Base-by-base conservation (phyloP, 108 stramenopile species). In the Mediolabrus comicus region DNA sequence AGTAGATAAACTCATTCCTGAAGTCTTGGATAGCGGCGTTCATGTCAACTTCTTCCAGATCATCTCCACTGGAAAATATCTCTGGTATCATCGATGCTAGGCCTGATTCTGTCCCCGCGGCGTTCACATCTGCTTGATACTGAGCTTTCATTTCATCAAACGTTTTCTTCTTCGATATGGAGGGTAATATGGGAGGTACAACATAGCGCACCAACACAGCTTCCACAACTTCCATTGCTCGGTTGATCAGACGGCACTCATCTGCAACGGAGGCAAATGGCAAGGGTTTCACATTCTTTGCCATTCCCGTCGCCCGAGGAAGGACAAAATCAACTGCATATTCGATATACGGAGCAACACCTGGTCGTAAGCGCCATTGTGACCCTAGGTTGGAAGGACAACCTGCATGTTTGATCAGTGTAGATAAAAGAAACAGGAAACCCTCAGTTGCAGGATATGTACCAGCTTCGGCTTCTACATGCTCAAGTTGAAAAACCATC, bases 301-400 rank as follows among this genome's bases (percentile, higher is more conserved):
- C 59, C n/a, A 67, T 54, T 10, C 86, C 87, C 33, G 80, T 55
- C 16, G 83, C 83, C 53, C 89, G 72, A 0, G 91, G 91, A 29
- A 95, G 74, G 14, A 95, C 78, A 59, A 86, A 92, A 41, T 87
- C 65, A 16, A 73, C 71, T 1, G 89, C 85, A 64, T 89, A 91
- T 76, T 92, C 91, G 24, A 95, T 64, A 59, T 95, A 95, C 4
- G 94, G 91, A 19, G 88, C 59, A 62, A 83, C 86, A 13, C 94
- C 94, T 19, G 88, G 65, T 14, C 89, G 87, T 14, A 75, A 60
- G n/a, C 94, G 82, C 83, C 82, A 86, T 16, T 75, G 68, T 9
- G 74, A 65, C 11, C 94, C 94, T 53, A 95, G 70, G 30, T 80
- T 63, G 5, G 80, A 67, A 33, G 94, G 91, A 41, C 87, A 92